Base-by-base conservation (phyloP, 345 rosid genomes). In the Turritis glabra region DNA sequence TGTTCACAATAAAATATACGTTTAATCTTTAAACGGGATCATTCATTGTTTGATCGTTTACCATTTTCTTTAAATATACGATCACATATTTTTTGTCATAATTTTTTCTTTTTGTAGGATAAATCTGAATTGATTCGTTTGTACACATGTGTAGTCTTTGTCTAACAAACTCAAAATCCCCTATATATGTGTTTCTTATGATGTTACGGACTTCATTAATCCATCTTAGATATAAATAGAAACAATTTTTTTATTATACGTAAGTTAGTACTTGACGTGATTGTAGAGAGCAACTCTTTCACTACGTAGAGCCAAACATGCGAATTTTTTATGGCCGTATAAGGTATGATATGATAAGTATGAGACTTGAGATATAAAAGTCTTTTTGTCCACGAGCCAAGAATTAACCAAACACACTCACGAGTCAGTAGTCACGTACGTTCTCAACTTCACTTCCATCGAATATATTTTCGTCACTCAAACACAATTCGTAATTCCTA, bases 401-500 rank as follows among this genome's bases (percentile, higher is more conserved):
- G 26, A 66, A 35, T 57, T 25, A 33, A 30, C 59, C 61, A 57
- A 74, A 48, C 67, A 46, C 59, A 57, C 33, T 51, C 60, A 38
- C 35, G 59, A 27, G 21, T 26, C 41, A 37, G 41, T 8, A 35
- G 12, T 38, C 50, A 60, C 38, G n/a, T 56, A 72, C 33, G 67
- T 57, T 57, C 60, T 57, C 78, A 37, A 48, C 67, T 74, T 19
- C 67, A 48, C 52, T 46, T 74, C 18, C 43, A 26, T 48, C 71
- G 71, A 64, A 64, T 73, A 64, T 50, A 15, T 41, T 14, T 5
- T 29, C 33, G 5, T 38, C 30, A 41, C 30, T 18, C 33, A 66
- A 57, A 37, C 25, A 74, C 72, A 65, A 55, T 15, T 64, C 50
- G 50, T 64, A 65, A 15, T 25, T 64, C 50, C 66, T 74, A 74